Base-by-base conservation (phyloP, 1,284 basidiomycete genomes). In the Xerocomus amazonicus region DNA sequence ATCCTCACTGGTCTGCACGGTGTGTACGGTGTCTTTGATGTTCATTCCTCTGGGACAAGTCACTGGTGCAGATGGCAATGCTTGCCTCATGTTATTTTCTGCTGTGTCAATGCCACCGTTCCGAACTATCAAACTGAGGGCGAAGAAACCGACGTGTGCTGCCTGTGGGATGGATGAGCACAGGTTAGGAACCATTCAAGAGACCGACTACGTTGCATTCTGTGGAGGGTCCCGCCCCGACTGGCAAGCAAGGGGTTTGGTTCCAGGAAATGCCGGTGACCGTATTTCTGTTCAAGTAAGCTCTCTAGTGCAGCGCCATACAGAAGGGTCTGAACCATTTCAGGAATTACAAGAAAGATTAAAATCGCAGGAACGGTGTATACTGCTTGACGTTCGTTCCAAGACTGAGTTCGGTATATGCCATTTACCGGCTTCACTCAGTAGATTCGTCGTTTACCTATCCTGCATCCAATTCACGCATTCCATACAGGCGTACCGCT, bases 371-470 rank as follows among this genome's bases (percentile, higher is more conserved):
- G 14, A 64, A 29, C 53, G 61, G n/a, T 59, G 70, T 2, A 62
- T 65, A 1, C 63, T 97, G 9, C 72, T 99, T 14, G 97, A 99
- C 59, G 93, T 97, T 6, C 79, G 97, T 14, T 81, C 91, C 2
- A 69, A 72, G 31, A 80, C 80, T 0, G 95, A 98, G 68, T 98
- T 85, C 65, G 87, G 84, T 0, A 97, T 99, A 36, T 94, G 92
- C 55, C 80, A 83, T 47, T 66, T 98, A 19, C 83, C 87, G 3
- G 73, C 73, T 1, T 92, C 91, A 5, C 77, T 69, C 47, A 94
- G 94, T 96, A 56, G 59, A 86, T 6, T 36, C 12, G 23, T 45
- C 3, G 39, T 41, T 56, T 27, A 43, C 16, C 6, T 12, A 16
- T n/a, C n/a, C n/a, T n/a, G n/a, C n/a, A n/a, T n/a, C n/a, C n/a